Percentiles rank a stretch among this genome's conserved stretches.
Evolutionary conservation across 768 basidiomycete species (phyloP).

Genomic region (Psilocybe tampanensis): DNA sequence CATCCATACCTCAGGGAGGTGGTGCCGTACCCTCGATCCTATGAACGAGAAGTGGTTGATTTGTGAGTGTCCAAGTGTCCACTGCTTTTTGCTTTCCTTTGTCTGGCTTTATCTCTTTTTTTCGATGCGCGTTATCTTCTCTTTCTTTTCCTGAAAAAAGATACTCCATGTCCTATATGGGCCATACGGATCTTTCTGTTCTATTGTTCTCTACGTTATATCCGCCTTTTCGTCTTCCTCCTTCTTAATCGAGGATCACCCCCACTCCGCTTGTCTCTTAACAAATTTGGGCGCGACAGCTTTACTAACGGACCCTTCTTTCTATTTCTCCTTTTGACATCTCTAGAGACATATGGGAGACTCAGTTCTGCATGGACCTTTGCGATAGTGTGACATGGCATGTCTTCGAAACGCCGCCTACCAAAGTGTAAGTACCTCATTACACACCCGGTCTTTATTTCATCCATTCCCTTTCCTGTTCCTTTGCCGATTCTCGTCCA

Average conservation of each 20-base stretch:
- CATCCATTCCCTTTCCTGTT: neutral
- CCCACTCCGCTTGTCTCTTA: neutral
- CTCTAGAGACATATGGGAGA: constrained; percentile 71
- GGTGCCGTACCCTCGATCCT: constrained; percentile 72
- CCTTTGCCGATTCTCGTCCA: too few relatives aligned
- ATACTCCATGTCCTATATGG: neutral
- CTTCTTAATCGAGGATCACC: neutral
- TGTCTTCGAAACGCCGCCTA: constrained; percentile 59
- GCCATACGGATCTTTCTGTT: neutral
- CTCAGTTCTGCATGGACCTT: constrained; percentile 51
- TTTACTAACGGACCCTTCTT: constrained; percentile 4
- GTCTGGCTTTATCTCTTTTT: constrained; percentile 1
- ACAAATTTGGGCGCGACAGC: neutral
- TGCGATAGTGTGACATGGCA: constrained; percentile 67
- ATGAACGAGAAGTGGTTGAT: constrained; percentile 64
- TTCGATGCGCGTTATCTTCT: neutral
- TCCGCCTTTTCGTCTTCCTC: neutral
- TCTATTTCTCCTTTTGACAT: constrained; percentile 13
- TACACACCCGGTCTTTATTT: constrained; percentile 6
- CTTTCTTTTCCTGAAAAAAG: neutral
- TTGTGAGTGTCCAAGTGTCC: constrained; percentile 48
- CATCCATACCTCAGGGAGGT: constrained; percentile 52
- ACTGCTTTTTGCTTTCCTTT: constrained; percentile 2
- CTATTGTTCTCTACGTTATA: neutral
- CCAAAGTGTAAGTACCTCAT: constrained; percentile 54